Conservation (phyloP, 768 basidiomycete genomes). For the Mycena pura region DNA sequence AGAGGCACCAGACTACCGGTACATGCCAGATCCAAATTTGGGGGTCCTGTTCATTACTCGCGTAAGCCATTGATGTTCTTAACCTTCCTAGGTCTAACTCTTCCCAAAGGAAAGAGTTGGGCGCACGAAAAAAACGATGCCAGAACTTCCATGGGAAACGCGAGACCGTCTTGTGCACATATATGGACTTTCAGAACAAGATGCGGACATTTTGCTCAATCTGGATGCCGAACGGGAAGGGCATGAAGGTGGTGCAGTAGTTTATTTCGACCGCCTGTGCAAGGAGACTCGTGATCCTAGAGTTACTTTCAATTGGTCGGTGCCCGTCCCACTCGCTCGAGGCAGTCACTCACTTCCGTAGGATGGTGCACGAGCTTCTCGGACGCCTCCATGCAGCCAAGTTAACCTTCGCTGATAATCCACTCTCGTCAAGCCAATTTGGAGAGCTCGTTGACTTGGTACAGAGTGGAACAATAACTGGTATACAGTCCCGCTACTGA, state of each 20-base stretch:
- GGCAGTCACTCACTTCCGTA: constrained; percentile 35
- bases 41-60: constrained; percentile 70
- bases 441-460: constrained; percentile 83
- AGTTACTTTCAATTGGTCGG: constrained; percentile 83
- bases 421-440: constrained; percentile 68
- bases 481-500: constrained; percentile 46
- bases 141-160: constrained; percentile 77
- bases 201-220: constrained; percentile 77
- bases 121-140: constrained; percentile 58
- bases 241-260: constrained; percentile 57
- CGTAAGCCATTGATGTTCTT: constrained; percentile 40
- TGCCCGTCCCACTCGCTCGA: constrained; percentile 14
- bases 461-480: constrained; percentile 67
- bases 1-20: constrained; percentile 93
- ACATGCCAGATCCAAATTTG: constrained; percentile 97
- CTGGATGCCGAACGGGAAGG: constrained; percentile 73
- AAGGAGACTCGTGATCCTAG: constrained; percentile 65
- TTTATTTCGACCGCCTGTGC: constrained; percentile 82
- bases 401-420: constrained; percentile 61
- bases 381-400: constrained; percentile 73
- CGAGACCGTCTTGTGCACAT: constrained; percentile 58
- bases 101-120: constrained; percentile 66
- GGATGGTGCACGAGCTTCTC: constrained; percentile 89
- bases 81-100: background rate
- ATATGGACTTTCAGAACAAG: constrained; percentile 61